Evolutionary conservation across 805 yeast species (phyloP).

Genomic region (Lachancea thermotolerans): DNA sequence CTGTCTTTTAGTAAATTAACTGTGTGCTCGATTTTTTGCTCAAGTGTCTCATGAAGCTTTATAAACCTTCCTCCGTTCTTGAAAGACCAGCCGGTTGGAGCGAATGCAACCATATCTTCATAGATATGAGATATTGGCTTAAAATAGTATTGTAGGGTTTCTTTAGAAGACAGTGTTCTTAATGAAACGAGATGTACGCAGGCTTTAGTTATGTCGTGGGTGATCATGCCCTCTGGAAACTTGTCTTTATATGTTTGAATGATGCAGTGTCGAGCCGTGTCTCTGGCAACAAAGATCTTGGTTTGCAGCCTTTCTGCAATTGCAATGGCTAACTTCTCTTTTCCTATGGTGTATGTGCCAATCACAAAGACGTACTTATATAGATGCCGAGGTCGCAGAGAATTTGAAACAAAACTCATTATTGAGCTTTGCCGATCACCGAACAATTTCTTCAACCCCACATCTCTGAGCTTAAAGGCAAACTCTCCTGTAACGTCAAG

Average conservation of each 20-base stretch:
- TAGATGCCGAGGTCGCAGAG: slow-evolving; percentile 9
- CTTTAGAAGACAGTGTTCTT: slow-evolving; percentile 40
- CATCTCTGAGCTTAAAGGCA: slow-evolving; percentile 35
- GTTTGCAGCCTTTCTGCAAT: slow-evolving; percentile 47
- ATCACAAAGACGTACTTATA: slow-evolving; percentile 37
- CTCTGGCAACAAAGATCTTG: slow-evolving; percentile 41
- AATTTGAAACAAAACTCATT: slow-evolving; percentile 27
- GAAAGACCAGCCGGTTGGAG: slow-evolving; percentile 92
- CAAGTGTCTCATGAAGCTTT: slow-evolving; percentile 10
- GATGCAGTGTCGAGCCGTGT: slow-evolving; percentile 37
- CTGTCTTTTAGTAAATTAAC: slow-evolving; percentile 11
- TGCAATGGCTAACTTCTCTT: slow-evolving; percentile 73
- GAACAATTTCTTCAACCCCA: slow-evolving; percentile 20
- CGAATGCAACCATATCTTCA: slow-evolving; percentile 51
- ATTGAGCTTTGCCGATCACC: slow-evolving; percentile 30
- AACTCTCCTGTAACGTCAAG: slow-evolving; percentile 53
- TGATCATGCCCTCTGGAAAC: slow-evolving; percentile 39
- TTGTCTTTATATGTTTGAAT: slow-evolving; percentile 39
- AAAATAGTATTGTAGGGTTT: slow-evolving; percentile 26
- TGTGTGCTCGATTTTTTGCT: slow-evolving; percentile 15
- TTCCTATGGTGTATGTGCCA: slow-evolving; percentile 90
- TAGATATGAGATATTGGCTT: slow-evolving; percentile 14
- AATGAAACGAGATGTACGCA: slow-evolving; percentile 72
- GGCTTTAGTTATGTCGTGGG: slow-evolving; percentile 39
- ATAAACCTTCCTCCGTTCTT: slow-evolving; percentile 20